Evolutionary conservation across 495 filamentous ascomycete genomes (phyloP), one percentile per base, ranked within the genome.

Genomic region (Lophiostoma macrostomum): DNA sequence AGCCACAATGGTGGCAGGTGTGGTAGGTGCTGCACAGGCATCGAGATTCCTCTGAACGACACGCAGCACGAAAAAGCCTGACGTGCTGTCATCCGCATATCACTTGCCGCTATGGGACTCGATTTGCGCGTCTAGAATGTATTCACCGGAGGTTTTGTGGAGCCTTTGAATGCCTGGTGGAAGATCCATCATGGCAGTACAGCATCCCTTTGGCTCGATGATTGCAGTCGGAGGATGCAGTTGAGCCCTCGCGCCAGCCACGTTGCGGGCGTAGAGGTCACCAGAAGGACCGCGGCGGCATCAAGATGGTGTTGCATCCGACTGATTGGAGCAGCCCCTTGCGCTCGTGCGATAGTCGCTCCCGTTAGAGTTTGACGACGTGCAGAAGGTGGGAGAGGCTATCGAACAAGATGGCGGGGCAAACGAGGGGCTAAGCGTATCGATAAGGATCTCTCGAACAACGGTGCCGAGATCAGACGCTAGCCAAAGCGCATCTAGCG

Each of bases 371-470:
- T 53, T 57, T 53, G 39, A 18, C 16, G 36, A 23, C n/a, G 36
- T 50, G 44, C 44, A 55, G 50, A 46, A 47, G 32, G 36, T 38
- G n/a, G 47, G 11, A 34, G 13, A 22, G 32, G 46, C 31, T 28
- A 45, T 41, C 41, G 41, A 40, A 52, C 25, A 13, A n/a, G 19
- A 52, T 51, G 57, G 44, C 36, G 50, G 52, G 51, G 45, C 46
- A 36, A 4, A 39, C 29, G 28, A 10, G 23, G 19, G 55, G n/a
- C 29, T 24, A 36, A 43, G 45, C 41, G 30, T 40, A 48, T 50
- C 53, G 53, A 55, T 62, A 57, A 57, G n/a, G 51, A 46, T 50
- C 56, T 53, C 34, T n/a, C 14, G 20, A 24, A 31, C 43, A 18
- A 43, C 28, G 44, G 30, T 40, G 41, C 47, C 18, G 24, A 41